These are phyloP conservation scores for Escallonia rubra DNA, from an alignment of 129 eudicot genomes.

Conservation along the genomic window DNA sequence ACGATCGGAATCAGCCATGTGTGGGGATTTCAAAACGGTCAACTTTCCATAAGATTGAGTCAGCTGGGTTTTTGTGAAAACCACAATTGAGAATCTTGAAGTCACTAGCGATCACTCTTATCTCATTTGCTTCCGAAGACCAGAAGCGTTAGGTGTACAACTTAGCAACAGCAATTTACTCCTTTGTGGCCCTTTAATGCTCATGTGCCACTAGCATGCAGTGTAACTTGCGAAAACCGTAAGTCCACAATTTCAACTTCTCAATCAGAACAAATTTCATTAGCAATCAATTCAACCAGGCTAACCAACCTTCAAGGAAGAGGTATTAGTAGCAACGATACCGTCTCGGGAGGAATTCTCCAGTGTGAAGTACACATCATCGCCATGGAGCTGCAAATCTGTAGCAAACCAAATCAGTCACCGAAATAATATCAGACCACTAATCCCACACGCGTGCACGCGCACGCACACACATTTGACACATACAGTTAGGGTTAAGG, in stretches of 20 bases:
- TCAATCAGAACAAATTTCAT: background rate
- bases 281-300: background rate
- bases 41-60: too few relatives aligned
- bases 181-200: too few relatives aligned
- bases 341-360: conserved; percentile 55
- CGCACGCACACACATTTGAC: background rate
- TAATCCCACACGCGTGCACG: background rate
- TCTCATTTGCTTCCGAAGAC: too few relatives aligned
- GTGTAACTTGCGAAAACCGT: too few relatives aligned
- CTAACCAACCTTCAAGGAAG: conserved; percentile 54
- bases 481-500: conserved; percentile 78
- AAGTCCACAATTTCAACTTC: background rate
- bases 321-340: conserved; percentile 22
- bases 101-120: too few relatives aligned
- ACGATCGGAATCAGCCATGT: too few relatives aligned
- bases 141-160: too few relatives aligned
- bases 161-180: too few relatives aligned
- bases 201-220: too few relatives aligned
- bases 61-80: too few relatives aligned
- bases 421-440: background rate
- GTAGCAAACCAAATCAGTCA: conserved; percentile 9
- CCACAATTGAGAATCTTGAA: too few relatives aligned
- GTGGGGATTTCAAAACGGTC: too few relatives aligned
- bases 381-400: conserved; percentile 98
- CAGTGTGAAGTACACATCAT: conserved; percentile 84